phyloP scores from a whole-genome alignment of 116 monocot species.

The Papilionanthe hybrid region DNA sequence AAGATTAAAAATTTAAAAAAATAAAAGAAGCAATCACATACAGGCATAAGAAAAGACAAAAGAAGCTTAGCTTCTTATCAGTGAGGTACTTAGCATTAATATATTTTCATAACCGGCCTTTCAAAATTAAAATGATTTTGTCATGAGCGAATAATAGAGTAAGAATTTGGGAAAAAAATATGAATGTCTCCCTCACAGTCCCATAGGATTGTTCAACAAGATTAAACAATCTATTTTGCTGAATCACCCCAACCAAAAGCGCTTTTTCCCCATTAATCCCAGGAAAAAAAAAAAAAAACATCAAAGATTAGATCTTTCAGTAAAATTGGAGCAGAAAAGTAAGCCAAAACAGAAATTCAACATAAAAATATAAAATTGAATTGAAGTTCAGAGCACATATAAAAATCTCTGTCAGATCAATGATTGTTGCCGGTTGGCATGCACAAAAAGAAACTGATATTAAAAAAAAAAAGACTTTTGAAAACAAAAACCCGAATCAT shows the following conservation, averaged over 20 bases:
- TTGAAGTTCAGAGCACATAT: not conserved
- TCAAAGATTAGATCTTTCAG: not conserved
- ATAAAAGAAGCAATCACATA: not conserved
- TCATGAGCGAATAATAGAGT: too few species aligned
- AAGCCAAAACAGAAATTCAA: not conserved
- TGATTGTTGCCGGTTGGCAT: not conserved
- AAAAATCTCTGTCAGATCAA: not conserved
- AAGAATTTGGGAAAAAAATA: too few species aligned
- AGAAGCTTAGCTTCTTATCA: too few species aligned
- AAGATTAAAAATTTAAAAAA: too few species aligned
- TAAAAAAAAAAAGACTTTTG: not conserved
- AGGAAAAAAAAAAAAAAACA: not conserved
- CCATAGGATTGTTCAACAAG: not conserved
- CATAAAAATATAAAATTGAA: not conserved
- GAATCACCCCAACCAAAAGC: not conserved
- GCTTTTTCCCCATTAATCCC: not conserved
- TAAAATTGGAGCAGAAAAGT: not conserved
- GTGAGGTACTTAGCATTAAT: too few species aligned
- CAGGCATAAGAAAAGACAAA: too few species aligned
- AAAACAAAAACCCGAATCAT: not conserved
- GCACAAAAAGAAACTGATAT: not conserved
- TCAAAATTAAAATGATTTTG: too few species aligned
- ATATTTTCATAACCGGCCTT: too few species aligned
- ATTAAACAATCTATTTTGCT: not conserved
- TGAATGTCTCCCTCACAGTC: not conserved